A percentile compares a stretch with the other conserved stretches of the same genome.
These are phyloP conservation scores for Thelonectria blattea DNA, from an alignment of 2,329 filamentous ascomycete genomes.

Conservation along the genomic window DNA sequence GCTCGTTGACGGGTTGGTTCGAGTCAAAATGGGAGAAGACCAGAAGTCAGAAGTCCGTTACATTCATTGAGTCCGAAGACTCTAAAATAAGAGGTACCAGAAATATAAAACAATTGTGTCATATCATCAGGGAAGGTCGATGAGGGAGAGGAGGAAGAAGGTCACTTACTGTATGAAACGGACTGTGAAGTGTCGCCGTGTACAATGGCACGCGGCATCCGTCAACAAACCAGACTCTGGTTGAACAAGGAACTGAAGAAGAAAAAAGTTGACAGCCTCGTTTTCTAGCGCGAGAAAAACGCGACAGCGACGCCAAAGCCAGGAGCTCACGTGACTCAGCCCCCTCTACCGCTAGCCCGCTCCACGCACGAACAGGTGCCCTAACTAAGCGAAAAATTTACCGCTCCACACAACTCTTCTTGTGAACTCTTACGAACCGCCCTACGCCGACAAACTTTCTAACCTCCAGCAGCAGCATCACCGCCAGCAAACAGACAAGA, in stretches of 20 bases:
- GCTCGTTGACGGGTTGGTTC: slow-evolving; percentile 4
- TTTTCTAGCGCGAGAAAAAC: slow-evolving; percentile 25
- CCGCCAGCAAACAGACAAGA: slow-evolving; percentile 61
- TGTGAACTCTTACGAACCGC: slow-evolving; percentile 36
- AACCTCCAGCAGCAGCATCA: slow-evolving; percentile 39
- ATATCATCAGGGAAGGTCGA: slow-evolving; percentile 71
- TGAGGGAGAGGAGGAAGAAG: slow-evolving; percentile 25
- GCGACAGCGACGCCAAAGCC: slow-evolving; percentile 22
- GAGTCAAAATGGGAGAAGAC: slow-evolving; percentile 23
- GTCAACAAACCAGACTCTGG: slow-evolving; percentile 16
- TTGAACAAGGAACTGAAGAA: not conserved
- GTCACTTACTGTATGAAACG: slow-evolving; percentile 43
- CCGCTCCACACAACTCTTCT: slow-evolving; percentile 48
- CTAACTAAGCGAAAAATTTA: slow-evolving; percentile 55
- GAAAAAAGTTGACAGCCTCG: not conserved
- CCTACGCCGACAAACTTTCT: slow-evolving; percentile 33
- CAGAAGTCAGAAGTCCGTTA: slow-evolving; percentile 79
- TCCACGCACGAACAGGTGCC: slow-evolving; percentile 39
- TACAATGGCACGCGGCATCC: not conserved
- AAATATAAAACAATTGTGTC: slow-evolving; percentile 69
- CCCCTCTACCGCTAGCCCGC: not conserved
- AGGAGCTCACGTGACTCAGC: slow-evolving; percentile 25
- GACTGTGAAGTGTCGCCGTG: not conserved
- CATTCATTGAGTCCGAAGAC: slow-evolving; percentile 75
- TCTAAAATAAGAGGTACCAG: slow-evolving; percentile 99